Conservation (phyloP, 768 basidiomycete species). For the Rhizopogon vulgaris region DNA sequence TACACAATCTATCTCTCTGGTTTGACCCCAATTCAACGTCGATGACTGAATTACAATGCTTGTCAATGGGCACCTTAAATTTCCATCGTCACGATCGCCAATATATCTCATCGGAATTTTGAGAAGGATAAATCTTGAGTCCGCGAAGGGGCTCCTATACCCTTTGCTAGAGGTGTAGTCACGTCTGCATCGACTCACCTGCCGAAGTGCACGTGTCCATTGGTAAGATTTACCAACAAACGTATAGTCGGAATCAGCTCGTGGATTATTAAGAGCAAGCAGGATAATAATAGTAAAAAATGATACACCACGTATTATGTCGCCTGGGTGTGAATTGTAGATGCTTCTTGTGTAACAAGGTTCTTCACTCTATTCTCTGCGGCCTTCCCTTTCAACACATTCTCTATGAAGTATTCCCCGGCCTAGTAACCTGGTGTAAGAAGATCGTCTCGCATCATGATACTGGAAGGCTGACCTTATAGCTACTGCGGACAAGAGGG, state of each 20-base stretch:
- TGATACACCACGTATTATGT: background rate
- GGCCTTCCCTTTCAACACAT: constrained; percentile 66
- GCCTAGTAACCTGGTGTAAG: constrained; percentile 45
- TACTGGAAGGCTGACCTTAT: constrained; percentile 64
- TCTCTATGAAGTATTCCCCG: constrained; percentile 95
- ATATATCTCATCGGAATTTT: too few species aligned
- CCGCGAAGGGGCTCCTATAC: too few species aligned
- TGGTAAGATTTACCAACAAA: too few species aligned
- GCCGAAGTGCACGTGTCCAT: too few species aligned
- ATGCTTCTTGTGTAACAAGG: constrained; percentile 21
- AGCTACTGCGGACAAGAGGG: constrained; percentile 91
- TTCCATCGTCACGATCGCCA: too few species aligned
- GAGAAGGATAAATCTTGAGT: too few species aligned
- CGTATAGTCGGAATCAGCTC: background rate
- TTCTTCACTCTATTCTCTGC: constrained; percentile 33
- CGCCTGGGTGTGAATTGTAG: background rate
- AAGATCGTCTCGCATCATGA: background rate
- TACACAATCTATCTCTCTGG: too few species aligned
- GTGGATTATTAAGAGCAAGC: background rate
- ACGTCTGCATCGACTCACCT: too few species aligned
- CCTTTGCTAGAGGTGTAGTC: too few species aligned
- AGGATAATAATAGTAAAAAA: background rate
- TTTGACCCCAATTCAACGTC: too few species aligned
- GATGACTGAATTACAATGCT: too few species aligned
- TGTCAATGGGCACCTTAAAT: too few species aligned